These are phyloP conservation scores for Vigna angularis DNA, from an alignment of 306 rosid genomes.

Conservation along the genomic window DNA sequence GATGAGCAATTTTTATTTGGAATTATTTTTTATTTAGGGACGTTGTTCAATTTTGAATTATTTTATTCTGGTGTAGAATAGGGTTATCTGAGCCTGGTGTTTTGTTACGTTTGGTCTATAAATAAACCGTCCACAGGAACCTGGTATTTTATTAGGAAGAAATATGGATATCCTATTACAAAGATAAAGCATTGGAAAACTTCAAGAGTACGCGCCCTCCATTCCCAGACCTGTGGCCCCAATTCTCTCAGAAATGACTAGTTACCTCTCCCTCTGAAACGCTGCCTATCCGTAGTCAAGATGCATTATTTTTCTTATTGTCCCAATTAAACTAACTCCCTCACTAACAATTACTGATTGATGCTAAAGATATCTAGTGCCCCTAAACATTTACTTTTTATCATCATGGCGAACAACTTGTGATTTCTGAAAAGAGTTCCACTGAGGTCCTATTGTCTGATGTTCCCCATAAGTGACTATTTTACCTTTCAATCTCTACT, in stretches of 20 bases:
- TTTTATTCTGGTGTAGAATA: not conserved
- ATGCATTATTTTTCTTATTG: not conserved
- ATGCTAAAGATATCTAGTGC: not conserved
- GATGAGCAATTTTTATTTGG: not conserved
- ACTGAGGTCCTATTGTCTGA: not conserved
- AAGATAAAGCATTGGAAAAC: constrained; percentile 1
- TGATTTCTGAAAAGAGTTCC: not conserved
- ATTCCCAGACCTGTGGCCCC: not conserved
- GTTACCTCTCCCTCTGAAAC: not conserved
- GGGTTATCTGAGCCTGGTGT: not conserved
- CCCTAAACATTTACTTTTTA: not conserved
- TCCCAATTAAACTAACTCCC: not conserved
- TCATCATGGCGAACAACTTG: not conserved
- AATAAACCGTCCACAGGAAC: not conserved
- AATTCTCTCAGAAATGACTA: not conserved
- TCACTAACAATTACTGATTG: not conserved
- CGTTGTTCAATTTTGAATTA: not conserved
- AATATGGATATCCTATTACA: not conserved
- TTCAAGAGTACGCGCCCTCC: no score
- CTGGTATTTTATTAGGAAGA: constrained; percentile 1
- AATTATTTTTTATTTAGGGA: not conserved
- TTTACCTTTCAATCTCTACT: not conserved
- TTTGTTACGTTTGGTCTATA: constrained; percentile 1
- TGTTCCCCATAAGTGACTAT: not conserved
- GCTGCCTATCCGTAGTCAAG: not conserved